Percentiles rank a stretch among this genome's conserved stretches.
Conservation (phyloP, 2,329 filamentous ascomycete species). For the Aureobasidium sp. region DNA sequence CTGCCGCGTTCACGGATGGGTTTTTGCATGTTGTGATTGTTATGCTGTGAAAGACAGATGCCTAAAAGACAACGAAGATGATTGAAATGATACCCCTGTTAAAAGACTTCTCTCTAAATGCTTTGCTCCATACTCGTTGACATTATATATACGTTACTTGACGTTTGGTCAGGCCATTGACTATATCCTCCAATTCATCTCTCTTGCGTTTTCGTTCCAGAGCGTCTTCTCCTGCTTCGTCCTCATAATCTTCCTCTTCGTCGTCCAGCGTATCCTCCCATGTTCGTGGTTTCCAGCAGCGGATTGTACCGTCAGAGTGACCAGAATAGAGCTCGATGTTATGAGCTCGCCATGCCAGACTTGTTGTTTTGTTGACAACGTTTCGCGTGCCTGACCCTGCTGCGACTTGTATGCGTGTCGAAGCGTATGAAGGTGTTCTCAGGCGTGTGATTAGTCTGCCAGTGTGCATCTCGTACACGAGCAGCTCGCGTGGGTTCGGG, state of each 20-base stretch:
- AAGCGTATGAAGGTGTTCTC: constrained; percentile 39
- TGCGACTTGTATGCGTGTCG: constrained; percentile 15
- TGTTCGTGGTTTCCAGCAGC: constrained; percentile 63
- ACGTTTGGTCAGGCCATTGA: constrained; percentile 65
- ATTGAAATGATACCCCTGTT: neutral
- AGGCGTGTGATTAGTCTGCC: constrained; percentile 67
- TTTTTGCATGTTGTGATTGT: constrained; percentile 79
- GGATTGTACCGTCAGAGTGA: constrained; percentile 77
- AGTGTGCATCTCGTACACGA: constrained; percentile 72
- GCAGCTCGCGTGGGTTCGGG: constrained; percentile 67
- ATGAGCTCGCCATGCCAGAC: constrained; percentile 67
- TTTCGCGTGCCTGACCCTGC: constrained; percentile 23
- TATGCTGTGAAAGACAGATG: constrained; percentile 50
- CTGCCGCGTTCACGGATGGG: constrained; percentile 83
- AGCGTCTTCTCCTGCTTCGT: constrained; percentile 33
- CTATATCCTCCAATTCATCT: constrained; percentile 72
- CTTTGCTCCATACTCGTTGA: neutral
- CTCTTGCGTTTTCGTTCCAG: constrained; percentile 60
- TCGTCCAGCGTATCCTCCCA: constrained; percentile 38
- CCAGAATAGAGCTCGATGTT: constrained; percentile 70
- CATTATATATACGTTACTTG: constrained; percentile 51
- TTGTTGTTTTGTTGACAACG: constrained; percentile 56
- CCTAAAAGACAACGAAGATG: neutral
- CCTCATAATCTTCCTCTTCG: constrained; percentile 28
- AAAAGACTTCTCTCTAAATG: neutral